Percentiles rank a stretch among this genome's conserved stretches.
Conservation (phyloP, 352 stramenopile species). For the Achlya hypogyna region DNA sequence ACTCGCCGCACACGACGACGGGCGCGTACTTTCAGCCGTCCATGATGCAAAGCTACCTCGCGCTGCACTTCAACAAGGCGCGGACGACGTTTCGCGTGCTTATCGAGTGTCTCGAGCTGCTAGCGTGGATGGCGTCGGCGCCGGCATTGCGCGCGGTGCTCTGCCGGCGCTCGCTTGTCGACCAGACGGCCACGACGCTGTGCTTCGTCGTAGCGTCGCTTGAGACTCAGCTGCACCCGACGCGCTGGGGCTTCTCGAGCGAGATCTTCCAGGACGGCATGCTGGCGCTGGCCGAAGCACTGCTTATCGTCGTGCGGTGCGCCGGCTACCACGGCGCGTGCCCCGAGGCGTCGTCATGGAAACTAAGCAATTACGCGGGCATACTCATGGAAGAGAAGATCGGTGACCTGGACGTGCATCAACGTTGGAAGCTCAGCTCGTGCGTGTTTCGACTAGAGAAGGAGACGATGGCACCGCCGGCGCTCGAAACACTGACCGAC, state of each 20-base stretch:
- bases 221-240: slow-evolving; percentile 30
- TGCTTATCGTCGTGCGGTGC: slow-evolving; percentile 53
- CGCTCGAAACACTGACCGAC: not conserved
- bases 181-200: slow-evolving; percentile 50
- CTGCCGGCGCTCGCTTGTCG: slow-evolving; percentile 45
- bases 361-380: slow-evolving; percentile 40
- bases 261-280: slow-evolving; percentile 49
- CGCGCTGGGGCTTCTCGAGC: slow-evolving; percentile 39
- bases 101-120: slow-evolving; percentile 50
- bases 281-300: slow-evolving; percentile 44
- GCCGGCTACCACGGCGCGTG: slow-evolving; percentile 27
- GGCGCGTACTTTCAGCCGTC: slow-evolving; percentile 39
- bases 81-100: slow-evolving; percentile 50
- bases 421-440: slow-evolving; percentile 46
- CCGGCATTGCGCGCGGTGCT: slow-evolving; percentile 36
- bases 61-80: slow-evolving; percentile 62
- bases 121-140: slow-evolving; percentile 49
- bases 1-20: slow-evolving; percentile 26
- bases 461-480: not conserved
- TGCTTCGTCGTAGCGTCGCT: slow-evolving; percentile 51
- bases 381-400: slow-evolving; percentile 39
- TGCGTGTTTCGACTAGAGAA: slow-evolving; percentile 44
- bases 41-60: slow-evolving; percentile 53
- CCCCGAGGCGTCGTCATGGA: slow-evolving; percentile 55
- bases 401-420: slow-evolving; percentile 52